Percentiles rank a stretch among this genome's conserved stretches.
phyloP scores from a whole-genome alignment of 306 rosid genomes.

The Cucurbita pepo region DNA sequence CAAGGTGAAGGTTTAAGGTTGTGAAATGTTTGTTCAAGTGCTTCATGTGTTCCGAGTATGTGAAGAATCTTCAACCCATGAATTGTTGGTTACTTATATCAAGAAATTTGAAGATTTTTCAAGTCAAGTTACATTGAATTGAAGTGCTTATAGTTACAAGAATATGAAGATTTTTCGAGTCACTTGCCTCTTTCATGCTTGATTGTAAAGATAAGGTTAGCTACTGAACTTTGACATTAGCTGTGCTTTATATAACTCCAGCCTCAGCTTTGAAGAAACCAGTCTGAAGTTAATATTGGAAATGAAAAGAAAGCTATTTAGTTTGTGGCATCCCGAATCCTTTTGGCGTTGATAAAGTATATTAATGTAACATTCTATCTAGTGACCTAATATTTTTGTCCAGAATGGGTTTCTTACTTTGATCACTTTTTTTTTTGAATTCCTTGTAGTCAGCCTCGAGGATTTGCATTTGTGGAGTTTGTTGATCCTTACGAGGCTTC shows the following conservation, averaged over 20 bases:
- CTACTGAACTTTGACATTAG: slow-evolving; percentile 46
- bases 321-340: neutral
- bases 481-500: slow-evolving; percentile 87
- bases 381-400: slow-evolving; percentile 15
- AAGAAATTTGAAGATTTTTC: slow-evolving; percentile 19
- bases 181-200: slow-evolving; percentile 61
- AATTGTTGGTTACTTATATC: slow-evolving; percentile 38
- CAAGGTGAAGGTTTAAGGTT: slow-evolving; percentile 41
- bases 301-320: slow-evolving; percentile 32
- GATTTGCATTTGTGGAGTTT: slow-evolving; percentile 97
- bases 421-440: slow-evolving; percentile 10
- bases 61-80: slow-evolving; percentile 63
- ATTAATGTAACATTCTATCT: slow-evolving; percentile 16
- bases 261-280: slow-evolving; percentile 31
- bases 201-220: slow-evolving; percentile 64
- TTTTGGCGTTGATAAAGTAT: neutral
- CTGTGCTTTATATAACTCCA: slow-evolving; percentile 39
- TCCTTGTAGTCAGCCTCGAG: slow-evolving; percentile 81
- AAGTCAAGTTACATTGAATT: slow-evolving; percentile 40
- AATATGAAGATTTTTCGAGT: slow-evolving; percentile 71
- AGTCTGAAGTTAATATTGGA: slow-evolving; percentile 20
- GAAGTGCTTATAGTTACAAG: slow-evolving; percentile 52
- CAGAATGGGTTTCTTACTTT: slow-evolving; percentile 10
- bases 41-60: slow-evolving; percentile 46
- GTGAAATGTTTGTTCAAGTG: slow-evolving; percentile 64